A percentile compares a stretch with the other conserved stretches of the same genome.
Conservation (phyloP, 1,284 basidiomycete species). For the Ustanciosporium gigantosporum region DNA sequence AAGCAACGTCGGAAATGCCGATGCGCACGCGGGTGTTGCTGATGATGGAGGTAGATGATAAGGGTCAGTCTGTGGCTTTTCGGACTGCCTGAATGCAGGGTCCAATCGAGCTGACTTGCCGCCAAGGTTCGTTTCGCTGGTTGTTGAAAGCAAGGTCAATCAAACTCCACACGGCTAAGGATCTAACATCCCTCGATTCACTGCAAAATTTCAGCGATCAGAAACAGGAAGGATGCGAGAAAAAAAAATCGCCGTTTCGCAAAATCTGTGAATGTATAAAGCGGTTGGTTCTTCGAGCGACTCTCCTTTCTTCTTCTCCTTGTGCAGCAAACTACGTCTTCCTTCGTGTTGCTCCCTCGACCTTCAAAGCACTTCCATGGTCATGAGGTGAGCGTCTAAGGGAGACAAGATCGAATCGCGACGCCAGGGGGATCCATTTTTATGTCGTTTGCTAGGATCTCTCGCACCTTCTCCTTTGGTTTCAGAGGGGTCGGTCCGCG, state of each 20-base stretch:
- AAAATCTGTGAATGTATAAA: too few species aligned
- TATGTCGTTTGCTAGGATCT: conserved; percentile 29
- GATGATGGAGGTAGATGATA: conserved; percentile 2
- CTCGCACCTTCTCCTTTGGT: conserved; percentile 26
- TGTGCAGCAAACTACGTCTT: conserved; percentile 44
- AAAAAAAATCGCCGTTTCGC: too few species aligned
- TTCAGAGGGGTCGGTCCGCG: conserved; percentile 39
- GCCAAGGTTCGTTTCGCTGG: too few species aligned
- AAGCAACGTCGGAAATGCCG: not conserved
- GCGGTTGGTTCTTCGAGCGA: too few species aligned
- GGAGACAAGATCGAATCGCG: conserved; percentile 44
- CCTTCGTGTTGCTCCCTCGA: conserved; percentile 47
- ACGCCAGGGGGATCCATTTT: conserved; percentile 34
- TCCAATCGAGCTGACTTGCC: too few species aligned
- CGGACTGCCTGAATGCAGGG: too few species aligned
- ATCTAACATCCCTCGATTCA: too few species aligned
- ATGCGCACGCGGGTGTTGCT: not conserved
- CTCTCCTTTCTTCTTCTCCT: conserved; percentile 40
- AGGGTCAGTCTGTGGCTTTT: too few species aligned
- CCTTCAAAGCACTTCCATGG: conserved; percentile 30
- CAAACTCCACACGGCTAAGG: too few species aligned
- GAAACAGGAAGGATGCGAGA: too few species aligned
- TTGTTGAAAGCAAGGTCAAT: too few species aligned
- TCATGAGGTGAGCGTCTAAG: conserved; percentile 44
- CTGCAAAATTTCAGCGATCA: too few species aligned